Percentiles rank a stretch among this genome's conserved stretches.
phyloP scores from a whole-genome alignment of 306 rosid species.

The Ziziphus jujuba region DNA sequence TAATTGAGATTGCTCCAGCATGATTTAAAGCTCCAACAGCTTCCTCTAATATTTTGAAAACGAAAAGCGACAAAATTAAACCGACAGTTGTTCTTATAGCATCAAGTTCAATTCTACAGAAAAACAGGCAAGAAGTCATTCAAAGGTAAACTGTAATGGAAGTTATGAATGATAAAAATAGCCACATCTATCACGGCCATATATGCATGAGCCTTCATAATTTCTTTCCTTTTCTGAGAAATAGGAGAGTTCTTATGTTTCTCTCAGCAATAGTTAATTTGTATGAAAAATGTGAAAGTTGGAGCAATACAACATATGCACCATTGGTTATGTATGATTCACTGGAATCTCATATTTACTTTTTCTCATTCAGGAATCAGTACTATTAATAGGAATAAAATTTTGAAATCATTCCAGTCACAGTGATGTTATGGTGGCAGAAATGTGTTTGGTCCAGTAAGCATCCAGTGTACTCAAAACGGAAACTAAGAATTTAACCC shows the following conservation, averaged over 20 bases:
- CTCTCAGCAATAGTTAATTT: neutral
- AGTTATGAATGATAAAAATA: too few species aligned
- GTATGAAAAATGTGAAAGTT: neutral
- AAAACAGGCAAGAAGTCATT: neutral
- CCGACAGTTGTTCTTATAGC: neutral
- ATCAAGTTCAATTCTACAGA: neutral
- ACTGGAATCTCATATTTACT: neutral
- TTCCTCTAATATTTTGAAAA: conserved; percentile 39
- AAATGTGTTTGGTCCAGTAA: neutral
- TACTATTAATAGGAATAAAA: neutral
- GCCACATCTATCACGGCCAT: too few species aligned
- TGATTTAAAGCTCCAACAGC: conserved; percentile 66
- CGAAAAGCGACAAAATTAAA: neutral
- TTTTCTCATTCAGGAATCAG: neutral
- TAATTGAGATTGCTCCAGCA: conserved; percentile 69
- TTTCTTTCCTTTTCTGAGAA: neutral
- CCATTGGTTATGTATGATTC: neutral
- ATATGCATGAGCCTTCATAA: too few species aligned
- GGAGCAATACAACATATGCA: neutral
- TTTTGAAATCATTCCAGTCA: neutral
- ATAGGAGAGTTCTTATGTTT: neutral
- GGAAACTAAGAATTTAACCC: too few species aligned
- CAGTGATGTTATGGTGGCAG: neutral
- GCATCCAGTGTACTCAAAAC: too few species aligned
- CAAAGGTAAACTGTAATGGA: neutral